phyloP scores from a whole-genome alignment of 768 basidiomycete genomes.

The Phaeotremella skinneri region DNA sequence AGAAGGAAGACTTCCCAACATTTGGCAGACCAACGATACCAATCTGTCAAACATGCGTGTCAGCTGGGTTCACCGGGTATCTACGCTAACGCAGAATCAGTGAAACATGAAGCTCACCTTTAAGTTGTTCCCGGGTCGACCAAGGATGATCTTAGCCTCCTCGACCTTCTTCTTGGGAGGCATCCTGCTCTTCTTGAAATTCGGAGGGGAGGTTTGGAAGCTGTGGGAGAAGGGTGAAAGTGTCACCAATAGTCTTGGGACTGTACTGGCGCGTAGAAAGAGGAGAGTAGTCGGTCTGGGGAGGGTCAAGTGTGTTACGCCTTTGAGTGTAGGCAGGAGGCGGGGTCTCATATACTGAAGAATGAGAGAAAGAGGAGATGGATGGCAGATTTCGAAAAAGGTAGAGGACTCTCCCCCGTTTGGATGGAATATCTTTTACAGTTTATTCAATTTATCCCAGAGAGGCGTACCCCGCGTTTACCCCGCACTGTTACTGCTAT shows the following conservation, averaged over 20 bases:
- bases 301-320: neutral
- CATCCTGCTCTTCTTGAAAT: conserved; percentile 59
- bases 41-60: conserved; percentile 60
- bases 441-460: neutral
- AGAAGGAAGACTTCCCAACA: conserved; percentile 99
- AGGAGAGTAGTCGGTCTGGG: no score
- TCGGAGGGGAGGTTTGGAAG: no score
- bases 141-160: conserved; percentile 84
- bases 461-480: neutral
- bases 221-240: neutral
- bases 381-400: neutral
- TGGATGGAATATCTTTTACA: neutral
- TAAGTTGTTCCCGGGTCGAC: conserved; percentile 92
- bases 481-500: neutral
- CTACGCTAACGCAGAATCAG: neutral
- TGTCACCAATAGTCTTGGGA: no score
- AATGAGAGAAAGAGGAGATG: no score
- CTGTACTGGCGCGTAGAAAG: no score
- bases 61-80: conserved; percentile 6
- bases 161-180: conserved; percentile 72
- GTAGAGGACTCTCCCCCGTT: no score
- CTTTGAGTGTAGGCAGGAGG: neutral
- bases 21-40: conserved; percentile 98
- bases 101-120: conserved; percentile 31
- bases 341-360: neutral